Conservation (phyloP, 257 asterid species). For the Gentiana dahurica region DNA sequence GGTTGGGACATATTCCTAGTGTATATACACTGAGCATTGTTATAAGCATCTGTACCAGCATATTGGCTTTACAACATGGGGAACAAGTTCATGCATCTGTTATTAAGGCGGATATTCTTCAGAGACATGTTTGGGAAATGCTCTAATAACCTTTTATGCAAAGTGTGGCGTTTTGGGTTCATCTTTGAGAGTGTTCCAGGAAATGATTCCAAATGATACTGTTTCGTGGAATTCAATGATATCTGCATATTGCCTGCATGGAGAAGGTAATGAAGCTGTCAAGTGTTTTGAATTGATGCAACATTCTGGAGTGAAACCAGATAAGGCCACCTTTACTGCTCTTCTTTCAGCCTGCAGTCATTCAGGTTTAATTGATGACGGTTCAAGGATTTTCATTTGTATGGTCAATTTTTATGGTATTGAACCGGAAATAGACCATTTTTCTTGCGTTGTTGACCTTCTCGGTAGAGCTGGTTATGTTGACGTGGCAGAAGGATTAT, state of each 20-base stretch:
- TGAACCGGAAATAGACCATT: slow-evolving; percentile 51
- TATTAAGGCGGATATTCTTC: slow-evolving; percentile 35
- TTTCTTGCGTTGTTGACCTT: slow-evolving; percentile 67
- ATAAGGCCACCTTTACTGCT: slow-evolving; percentile 70
- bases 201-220: slow-evolving; percentile 39
- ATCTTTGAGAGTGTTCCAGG: slow-evolving; percentile 47
- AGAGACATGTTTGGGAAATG: slow-evolving; percentile 48
- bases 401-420: slow-evolving; percentile 39
- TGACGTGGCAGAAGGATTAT: slow-evolving; percentile 50
- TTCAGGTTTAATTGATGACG: slow-evolving; percentile 62
- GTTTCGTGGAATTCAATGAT: slow-evolving; percentile 78
- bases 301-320: slow-evolving; percentile 33
- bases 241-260: slow-evolving; percentile 70
- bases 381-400: slow-evolving; percentile 39
- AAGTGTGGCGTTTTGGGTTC: slow-evolving; percentile 52
- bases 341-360: slow-evolving; percentile 87
- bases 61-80: slow-evolving; percentile 47
- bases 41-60: slow-evolving; percentile 54
- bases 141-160: slow-evolving; percentile 60
- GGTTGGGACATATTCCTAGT: slow-evolving; percentile 37
- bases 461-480: slow-evolving; percentile 68
- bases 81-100: slow-evolving; percentile 52
- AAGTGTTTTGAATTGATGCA: slow-evolving; percentile 55
- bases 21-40: slow-evolving; percentile 64
- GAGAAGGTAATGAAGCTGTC: slow-evolving; percentile 59